These are phyloP conservation scores for Daphne laureola DNA, from an alignment of 441 rosid genomes.

Conservation along the genomic window DNA sequence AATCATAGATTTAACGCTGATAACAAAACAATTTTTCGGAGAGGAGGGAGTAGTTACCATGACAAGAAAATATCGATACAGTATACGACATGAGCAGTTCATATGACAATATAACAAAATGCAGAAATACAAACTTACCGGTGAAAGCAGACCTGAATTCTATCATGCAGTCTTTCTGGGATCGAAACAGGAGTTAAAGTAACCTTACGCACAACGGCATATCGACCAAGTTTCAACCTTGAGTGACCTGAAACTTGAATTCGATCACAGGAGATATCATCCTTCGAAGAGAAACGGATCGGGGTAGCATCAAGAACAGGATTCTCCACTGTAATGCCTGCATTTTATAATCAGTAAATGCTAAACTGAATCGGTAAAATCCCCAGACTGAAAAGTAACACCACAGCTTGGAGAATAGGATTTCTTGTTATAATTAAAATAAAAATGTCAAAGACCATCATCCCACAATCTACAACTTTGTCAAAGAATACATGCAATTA, in stretches of 20 bases:
- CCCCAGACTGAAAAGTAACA: too few species aligned
- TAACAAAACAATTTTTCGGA: too few species aligned
- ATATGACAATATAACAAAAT: not conserved
- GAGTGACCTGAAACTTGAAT: slow-evolving; percentile 65
- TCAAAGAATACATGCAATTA: too few species aligned
- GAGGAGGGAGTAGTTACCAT: too few species aligned
- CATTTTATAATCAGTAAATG: slow-evolving; percentile 1
- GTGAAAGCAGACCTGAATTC: slow-evolving; percentile 72
- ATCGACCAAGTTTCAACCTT: slow-evolving; percentile 51
- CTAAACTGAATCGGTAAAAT: not conserved
- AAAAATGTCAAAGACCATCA: too few species aligned
- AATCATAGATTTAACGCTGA: too few species aligned
- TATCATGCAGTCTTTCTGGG: slow-evolving; percentile 48
- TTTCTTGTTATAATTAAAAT: too few species aligned
- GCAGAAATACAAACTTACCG: slow-evolving; percentile 33
- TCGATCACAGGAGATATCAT: slow-evolving; percentile 54
- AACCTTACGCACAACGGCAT: slow-evolving; percentile 47
- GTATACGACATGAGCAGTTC: not conserved
- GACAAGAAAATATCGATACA: too few species aligned
- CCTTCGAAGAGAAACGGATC: slow-evolving; percentile 23
- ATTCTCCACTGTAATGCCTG: slow-evolving; percentile 48
- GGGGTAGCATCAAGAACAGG: slow-evolving; percentile 48
- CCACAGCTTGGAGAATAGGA: too few species aligned
- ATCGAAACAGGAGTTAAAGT: slow-evolving; percentile 42
- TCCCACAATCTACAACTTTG: too few species aligned